Conservation (phyloP, 768 basidiomycete species). For the Tulasnella sp. region DNA sequence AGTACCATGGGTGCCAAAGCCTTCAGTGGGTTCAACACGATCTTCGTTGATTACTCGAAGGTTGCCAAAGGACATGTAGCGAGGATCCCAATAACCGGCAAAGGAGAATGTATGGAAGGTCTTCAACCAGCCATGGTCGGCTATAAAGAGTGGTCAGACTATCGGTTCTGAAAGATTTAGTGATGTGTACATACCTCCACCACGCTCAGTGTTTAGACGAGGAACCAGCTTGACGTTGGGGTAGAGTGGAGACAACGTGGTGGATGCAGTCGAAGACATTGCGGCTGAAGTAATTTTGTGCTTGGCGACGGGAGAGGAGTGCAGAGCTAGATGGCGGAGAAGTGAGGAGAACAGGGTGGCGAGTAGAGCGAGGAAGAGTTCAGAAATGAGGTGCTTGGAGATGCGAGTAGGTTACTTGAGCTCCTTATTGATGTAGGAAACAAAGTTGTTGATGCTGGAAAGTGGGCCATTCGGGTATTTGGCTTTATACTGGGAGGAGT, state of each 20-base stretch:
- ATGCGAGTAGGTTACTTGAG: neutral
- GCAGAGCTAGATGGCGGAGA: constrained; percentile 9
- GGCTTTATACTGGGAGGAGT: neutral
- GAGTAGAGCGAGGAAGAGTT: neutral
- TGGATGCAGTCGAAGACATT: neutral
- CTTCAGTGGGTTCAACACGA: constrained; percentile 49
- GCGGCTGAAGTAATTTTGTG: neutral
- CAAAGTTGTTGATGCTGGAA: neutral
- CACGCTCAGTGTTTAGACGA: constrained; percentile 28
- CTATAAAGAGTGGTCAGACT: constrained; percentile 64
- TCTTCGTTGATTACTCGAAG: constrained; percentile 93
- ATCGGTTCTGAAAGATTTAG: constrained; percentile 39
- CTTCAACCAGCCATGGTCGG: constrained; percentile 83
- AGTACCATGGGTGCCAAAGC: too few relatives aligned
- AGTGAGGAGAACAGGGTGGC: constrained; percentile 25
- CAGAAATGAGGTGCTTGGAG: neutral
- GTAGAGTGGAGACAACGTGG: constrained; percentile 19
- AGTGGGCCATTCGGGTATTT: neutral
- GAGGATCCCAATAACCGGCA: constrained; percentile 61
- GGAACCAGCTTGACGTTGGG: constrained; percentile 29
- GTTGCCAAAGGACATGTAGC: constrained; percentile 61
- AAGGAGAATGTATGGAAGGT: constrained; percentile 84
- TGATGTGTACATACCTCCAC: constrained; percentile 16
- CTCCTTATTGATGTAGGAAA: neutral
- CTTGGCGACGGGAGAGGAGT: neutral